A percentile compares a stretch with the other conserved stretches of the same genome.
These are phyloP conservation scores for Fusarium sp. DNA, from an alignment of 2,329 filamentous ascomycete species.

Conservation along the genomic window DNA sequence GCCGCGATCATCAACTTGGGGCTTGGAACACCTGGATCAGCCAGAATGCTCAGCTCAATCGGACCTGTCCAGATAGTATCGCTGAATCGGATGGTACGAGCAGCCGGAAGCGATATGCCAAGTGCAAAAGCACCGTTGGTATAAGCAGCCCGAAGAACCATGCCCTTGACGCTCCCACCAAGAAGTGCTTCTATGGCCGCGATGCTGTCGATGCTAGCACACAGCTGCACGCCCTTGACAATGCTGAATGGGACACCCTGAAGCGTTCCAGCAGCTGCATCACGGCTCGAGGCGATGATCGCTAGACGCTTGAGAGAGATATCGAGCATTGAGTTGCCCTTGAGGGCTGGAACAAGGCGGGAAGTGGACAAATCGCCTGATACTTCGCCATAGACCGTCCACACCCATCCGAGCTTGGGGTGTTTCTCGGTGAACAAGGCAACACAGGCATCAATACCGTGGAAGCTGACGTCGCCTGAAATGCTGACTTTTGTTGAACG, in stretches of 20 bases:
- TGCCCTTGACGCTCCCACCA: neutral
- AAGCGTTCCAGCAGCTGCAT: neutral
- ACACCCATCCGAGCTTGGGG: neutral
- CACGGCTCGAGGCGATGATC: neutral
- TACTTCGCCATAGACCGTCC: neutral
- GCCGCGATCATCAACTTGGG: neutral
- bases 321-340: neutral
- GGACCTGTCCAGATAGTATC: neutral
- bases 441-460: neutral
- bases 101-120: neutral
- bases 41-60: neutral
- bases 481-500: neutral
- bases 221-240: neutral
- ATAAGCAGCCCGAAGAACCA: neutral
- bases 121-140: neutral
- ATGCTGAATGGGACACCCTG: neutral
- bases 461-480: neutral
- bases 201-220: neutral
- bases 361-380: neutral
- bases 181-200: neutral
- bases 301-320: neutral
- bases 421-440: neutral
- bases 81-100: neutral
- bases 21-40: neutral
- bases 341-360: neutral